Evolutionary conservation across 2,329 filamentous ascomycete genomes (phyloP).

Genomic region (Sclerotiophoma versabilis): DNA sequence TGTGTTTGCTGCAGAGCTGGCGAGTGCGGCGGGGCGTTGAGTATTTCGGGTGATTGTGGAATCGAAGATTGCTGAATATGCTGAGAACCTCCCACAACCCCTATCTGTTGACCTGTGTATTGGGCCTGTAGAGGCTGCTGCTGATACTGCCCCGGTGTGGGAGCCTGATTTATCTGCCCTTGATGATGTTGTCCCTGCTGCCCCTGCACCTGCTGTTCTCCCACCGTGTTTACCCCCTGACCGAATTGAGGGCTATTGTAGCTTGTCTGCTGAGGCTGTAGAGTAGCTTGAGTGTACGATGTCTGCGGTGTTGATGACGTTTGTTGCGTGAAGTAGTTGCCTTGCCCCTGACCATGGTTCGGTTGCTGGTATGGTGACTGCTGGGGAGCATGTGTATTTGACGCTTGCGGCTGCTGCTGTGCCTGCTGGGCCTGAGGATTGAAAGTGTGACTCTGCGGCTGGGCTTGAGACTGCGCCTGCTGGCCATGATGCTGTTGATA

Average conservation of each 20-base stretch:
- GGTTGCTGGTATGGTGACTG: conserved; percentile 37
- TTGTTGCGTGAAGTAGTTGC: conserved; percentile 39
- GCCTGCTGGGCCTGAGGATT: conserved; percentile 23
- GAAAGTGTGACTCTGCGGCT: conserved; percentile 24
- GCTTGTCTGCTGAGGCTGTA: conserved; percentile 19
- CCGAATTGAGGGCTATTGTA: conserved; percentile 22
- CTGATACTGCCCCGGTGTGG: conserved; percentile 15
- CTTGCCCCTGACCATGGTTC: conserved; percentile 33
- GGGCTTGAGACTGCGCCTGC: conserved; percentile 24
- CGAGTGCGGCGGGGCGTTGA: conserved; percentile 19
- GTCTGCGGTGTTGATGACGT: conserved; percentile 16
- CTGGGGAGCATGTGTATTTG: conserved; percentile 33
- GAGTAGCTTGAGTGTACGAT: conserved; percentile 17
- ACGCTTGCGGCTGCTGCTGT: conserved; percentile 22
- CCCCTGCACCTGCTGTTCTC: conserved; percentile 14
- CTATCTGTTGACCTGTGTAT: conserved; percentile 35
- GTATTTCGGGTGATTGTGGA: conserved; percentile 20
- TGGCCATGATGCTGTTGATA: conserved; percentile 41
- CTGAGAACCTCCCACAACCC: conserved; percentile 29
- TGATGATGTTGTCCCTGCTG: conserved; percentile 25
- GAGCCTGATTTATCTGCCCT: conserved; percentile 1
- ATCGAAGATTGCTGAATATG: conserved; percentile 7
- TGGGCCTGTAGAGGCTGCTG: conserved; percentile 20
- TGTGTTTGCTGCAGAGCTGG: conserved; percentile 18
- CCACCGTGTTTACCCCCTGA: conserved; percentile 17